Base-by-base conservation (phyloP, 192 early-diverging fungal genomes). In the Entomortierella parvispora region DNA sequence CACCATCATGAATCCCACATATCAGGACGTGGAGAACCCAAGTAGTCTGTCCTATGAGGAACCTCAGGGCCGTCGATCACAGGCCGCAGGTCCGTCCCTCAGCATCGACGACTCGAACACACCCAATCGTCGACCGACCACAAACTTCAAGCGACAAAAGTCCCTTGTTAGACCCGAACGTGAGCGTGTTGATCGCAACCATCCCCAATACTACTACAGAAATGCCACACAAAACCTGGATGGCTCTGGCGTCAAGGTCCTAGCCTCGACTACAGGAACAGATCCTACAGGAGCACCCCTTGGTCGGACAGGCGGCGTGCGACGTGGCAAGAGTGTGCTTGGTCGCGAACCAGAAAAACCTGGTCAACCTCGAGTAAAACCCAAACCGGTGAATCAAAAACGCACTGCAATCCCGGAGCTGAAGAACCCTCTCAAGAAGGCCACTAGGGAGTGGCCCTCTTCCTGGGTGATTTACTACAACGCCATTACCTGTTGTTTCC, bases 121-220 rank as follows among this genome's bases (percentile, higher is more conserved):
- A 12, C n/a, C 46, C 25, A 68, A 43, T 12, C 15, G 70, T 26
- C 49, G 65, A 32, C 59, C 65, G 2, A 69, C 58, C 43, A 31
- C 49, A 9, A 63, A 58, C 33, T 75, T 77, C 32, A 83, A 80
- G 56, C 77, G 92, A 40, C 72, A 82, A 77, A 90, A 90, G 62
- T 93, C 91, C 50, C 85, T 93, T 2, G 85, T 90, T 52, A 81
- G 90, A 64, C 90, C 92, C 18, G 90, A 89, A 63, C 80, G 89
- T 62, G 88, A 89, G 26, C 82, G 83, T 51, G 77, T 83, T 18
- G 74, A 83, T 33, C 47, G 55, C 46, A 81, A 74, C 11, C 85
- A 84, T 65, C 80, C 81, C 43, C 81, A 83, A 60, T 84, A 80
- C 61, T 71, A 80, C 49, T 82, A 83, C 65, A 56, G 77, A 28